Evolutionary conservation across 331 rosid genomes (phyloP).

Genomic region (Ulmus americana): DNA sequence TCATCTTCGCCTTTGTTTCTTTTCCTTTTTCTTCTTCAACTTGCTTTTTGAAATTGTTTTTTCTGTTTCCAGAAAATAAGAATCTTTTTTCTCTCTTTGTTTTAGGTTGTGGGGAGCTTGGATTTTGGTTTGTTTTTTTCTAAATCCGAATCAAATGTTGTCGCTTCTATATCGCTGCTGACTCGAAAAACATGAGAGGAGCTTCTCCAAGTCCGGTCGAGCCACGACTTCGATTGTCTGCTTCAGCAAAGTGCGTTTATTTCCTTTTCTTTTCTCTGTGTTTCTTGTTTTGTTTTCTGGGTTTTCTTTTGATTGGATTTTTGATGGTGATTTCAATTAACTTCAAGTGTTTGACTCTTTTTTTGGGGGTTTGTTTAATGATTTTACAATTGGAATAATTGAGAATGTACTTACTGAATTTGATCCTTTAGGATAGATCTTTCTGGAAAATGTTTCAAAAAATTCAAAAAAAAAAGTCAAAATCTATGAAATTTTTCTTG

Average conservation of each 20-base stretch:
- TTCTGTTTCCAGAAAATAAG: neutral
- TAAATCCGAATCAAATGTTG: conserved; percentile 23
- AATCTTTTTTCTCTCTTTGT: neutral
- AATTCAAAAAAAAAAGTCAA: neutral
- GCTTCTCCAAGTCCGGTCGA: conserved; percentile 48
- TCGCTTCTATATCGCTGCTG: conserved; percentile 25
- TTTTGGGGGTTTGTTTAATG: neutral
- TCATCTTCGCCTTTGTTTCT: neutral
- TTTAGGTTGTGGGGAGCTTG: too few relatives aligned
- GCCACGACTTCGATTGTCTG: conserved; percentile 64
- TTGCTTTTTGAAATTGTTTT: neutral
- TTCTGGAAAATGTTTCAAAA: neutral
- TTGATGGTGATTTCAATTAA: neutral
- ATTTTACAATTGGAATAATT: neutral
- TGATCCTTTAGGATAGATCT: neutral
- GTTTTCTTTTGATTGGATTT: neutral
- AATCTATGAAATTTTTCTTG: neutral
- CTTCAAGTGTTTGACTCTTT: neutral
- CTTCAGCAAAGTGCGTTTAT: conserved; percentile 46
- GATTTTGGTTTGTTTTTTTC: neutral
- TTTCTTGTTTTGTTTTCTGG: neutral
- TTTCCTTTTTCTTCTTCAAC: neutral
- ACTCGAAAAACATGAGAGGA: conserved; percentile 53
- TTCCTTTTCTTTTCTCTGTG: conserved; percentile 4
- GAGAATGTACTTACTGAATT: neutral